These are phyloP conservation scores for Decorospora gaudefroyi DNA, from an alignment of 2,329 filamentous ascomycete species.

Conservation along the genomic window DNA sequence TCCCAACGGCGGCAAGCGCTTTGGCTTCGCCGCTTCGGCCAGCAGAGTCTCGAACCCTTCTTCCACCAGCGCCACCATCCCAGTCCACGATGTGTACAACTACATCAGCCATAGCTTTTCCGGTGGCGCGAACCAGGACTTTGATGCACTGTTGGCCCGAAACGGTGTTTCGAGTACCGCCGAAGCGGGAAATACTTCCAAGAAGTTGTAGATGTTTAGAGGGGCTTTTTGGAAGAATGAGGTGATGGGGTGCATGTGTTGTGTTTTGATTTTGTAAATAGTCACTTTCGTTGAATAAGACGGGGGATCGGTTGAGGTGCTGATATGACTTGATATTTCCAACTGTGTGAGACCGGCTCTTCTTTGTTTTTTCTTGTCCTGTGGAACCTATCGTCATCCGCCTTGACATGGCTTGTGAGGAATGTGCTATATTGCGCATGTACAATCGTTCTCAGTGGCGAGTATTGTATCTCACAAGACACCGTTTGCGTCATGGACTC, in stretches of 20 bases:
- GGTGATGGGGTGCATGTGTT: too few species aligned
- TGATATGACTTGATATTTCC: too few species aligned
- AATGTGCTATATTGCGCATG: too few species aligned
- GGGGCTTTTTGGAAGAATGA: not conserved
- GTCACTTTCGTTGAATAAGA: too few species aligned
- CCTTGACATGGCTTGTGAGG: too few species aligned
- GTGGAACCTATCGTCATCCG: too few species aligned
- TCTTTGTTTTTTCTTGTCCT: too few species aligned
- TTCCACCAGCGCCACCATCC: conserved; percentile 28
- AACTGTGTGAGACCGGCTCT: too few species aligned
- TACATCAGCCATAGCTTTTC: conserved; percentile 40
- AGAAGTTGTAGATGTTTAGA: not conserved
- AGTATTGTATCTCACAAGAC: too few species aligned
- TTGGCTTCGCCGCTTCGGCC: conserved; percentile 33
- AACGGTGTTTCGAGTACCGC: conserved; percentile 26
- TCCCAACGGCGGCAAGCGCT: conserved; percentile 24
- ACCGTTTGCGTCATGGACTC: too few species aligned
- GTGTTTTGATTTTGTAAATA: not conserved
- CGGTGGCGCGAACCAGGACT: conserved; percentile 31
- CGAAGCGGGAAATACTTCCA: not conserved
- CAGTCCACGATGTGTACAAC: conserved; percentile 37
- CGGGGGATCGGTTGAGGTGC: too few species aligned
- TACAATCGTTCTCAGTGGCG: too few species aligned
- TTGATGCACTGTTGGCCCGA: conserved; percentile 25
- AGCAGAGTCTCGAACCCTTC: conserved; percentile 27